These are phyloP conservation scores for Wickerhamomyces mucosus DNA, from an alignment of 805 yeast species.

Conservation along the genomic window DNA sequence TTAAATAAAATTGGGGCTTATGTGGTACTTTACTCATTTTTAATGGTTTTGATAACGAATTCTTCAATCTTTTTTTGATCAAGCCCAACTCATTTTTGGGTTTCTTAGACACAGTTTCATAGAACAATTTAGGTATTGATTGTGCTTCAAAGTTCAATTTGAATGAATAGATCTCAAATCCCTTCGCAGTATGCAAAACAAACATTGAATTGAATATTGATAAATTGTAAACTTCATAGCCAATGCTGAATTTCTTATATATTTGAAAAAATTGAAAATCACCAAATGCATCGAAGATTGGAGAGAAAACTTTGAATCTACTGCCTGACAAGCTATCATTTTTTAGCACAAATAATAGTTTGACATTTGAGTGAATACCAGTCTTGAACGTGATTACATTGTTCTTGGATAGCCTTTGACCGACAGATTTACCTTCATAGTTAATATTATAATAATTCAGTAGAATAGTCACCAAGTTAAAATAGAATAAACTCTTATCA, in stretches of 20 bases:
- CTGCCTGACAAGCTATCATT: conserved; percentile 26
- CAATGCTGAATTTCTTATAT: conserved; percentile 37
- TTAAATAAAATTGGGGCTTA: conserved; percentile 44
- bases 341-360: conserved; percentile 47
- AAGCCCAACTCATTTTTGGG: conserved; percentile 24
- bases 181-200: conserved; percentile 57
- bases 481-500: conserved; percentile 49
- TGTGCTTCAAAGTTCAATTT: conserved; percentile 45
- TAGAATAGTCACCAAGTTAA: conserved; percentile 52
- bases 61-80: conserved; percentile 30
- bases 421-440: conserved; percentile 29
- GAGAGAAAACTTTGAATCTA: conserved; percentile 48
- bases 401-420: conserved; percentile 41
- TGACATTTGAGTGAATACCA: conserved; percentile 59
- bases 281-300: conserved; percentile 42
- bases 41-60: conserved; percentile 37
- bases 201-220: conserved; percentile 58
- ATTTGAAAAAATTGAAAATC: conserved; percentile 33
- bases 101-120: conserved; percentile 13
- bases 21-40: conserved; percentile 55
- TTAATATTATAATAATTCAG: conserved; percentile 42
- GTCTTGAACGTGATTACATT: conserved; percentile 53
- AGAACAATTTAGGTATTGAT: conserved; percentile 41
- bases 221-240: conserved; percentile 49
- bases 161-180: conserved; percentile 55